Evolutionary conservation across 2,329 filamentous ascomycete genomes (phyloP).

Genomic region (Curvularia hawaiiensis): DNA sequence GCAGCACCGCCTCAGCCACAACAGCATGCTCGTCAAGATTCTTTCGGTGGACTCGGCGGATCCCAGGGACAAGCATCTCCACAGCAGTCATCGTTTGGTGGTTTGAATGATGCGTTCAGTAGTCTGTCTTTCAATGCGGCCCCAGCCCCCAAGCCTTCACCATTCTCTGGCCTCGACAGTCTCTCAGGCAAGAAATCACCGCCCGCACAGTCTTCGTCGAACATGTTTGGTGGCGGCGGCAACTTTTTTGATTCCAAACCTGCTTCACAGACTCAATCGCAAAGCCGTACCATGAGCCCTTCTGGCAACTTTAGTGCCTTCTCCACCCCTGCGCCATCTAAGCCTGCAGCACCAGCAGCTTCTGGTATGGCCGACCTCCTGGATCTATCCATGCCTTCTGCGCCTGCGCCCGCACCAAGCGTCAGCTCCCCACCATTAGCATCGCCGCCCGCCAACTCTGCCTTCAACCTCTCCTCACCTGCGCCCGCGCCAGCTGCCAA

Average conservation of each 20-base stretch:
- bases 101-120: slow-evolving; percentile 82
- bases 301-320: slow-evolving; percentile 70
- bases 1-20: slow-evolving; percentile 60
- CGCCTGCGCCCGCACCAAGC: slow-evolving; percentile 36
- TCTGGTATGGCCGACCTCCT: slow-evolving; percentile 75
- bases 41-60: slow-evolving; percentile 55
- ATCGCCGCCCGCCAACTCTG: slow-evolving; percentile 61
- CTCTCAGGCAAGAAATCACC: slow-evolving; percentile 52
- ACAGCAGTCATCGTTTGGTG: slow-evolving; percentile 60
- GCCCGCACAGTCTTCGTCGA: slow-evolving; percentile 53
- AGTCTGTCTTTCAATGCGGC: slow-evolving; percentile 63
- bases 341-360: slow-evolving; percentile 57
- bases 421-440: slow-evolving; percentile 35
- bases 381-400: slow-evolving; percentile 62
- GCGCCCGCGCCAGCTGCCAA: slow-evolving; percentile 41
- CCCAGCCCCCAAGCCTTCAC: slow-evolving; percentile 61
- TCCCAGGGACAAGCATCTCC: slow-evolving; percentile 46
- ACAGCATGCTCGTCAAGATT: slow-evolving; percentile 60
- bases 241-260: slow-evolving; percentile 82
- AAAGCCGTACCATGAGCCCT: slow-evolving; percentile 57
- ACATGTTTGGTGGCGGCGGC: slow-evolving; percentile 67
- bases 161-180: slow-evolving; percentile 67
- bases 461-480: slow-evolving; percentile 65
- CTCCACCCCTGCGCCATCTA: slow-evolving; percentile 57
- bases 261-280: slow-evolving; percentile 48